Evolutionary conservation across 345 rosid species (phyloP), one percentile per base, ranked within the genome.

Genomic region (Ailanthus altissimus): DNA sequence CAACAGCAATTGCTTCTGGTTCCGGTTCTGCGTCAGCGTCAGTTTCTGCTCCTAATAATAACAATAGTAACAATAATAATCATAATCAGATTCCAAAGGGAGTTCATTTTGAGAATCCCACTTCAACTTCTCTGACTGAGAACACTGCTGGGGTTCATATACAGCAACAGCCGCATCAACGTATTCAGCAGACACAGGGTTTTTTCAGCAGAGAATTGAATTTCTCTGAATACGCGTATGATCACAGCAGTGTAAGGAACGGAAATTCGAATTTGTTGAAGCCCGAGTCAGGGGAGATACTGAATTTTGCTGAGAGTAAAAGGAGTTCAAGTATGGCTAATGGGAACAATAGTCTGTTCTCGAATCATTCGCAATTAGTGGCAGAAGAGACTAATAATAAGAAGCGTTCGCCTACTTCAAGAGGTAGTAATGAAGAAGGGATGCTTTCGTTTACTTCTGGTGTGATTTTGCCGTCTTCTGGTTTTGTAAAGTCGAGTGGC

Each of bases 381-480:
- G 81, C 79, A 10, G 96, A 84, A 79, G 94, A 92, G n/a, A 88
- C 79, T 7, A 90, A 86, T 45, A 92, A 88, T 88, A 89, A 90
- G 88, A 93, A 85, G 79, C 88, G 75, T 64, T 83, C 90, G 3
- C 87, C 92, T 1, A 80, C 91, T 9, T 89, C 92, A 0, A 81
- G 91, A 38, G 89, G 89, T 0, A 89, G 94, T 60, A 91, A 85
- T n/a, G 98, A 92, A 26, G 98, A 93, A 8, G 97, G 89, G 77
- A 86, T 93, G 81, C 83, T 96, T 79, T 94, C 98, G 8, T 97
- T 94, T 84, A 87, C 93, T 73, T 88, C 94, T 0, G 95, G 91
- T 10, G 95, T 86, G 58, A 77, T 84, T 40, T 73, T 91, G 82
- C 86, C 92, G 15, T 83, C 96, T 60, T 87, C 94, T 2, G 89